Conservation (phyloP, 2,329 filamentous ascomycete genomes). For the Ploettnerulaceae sp. region DNA sequence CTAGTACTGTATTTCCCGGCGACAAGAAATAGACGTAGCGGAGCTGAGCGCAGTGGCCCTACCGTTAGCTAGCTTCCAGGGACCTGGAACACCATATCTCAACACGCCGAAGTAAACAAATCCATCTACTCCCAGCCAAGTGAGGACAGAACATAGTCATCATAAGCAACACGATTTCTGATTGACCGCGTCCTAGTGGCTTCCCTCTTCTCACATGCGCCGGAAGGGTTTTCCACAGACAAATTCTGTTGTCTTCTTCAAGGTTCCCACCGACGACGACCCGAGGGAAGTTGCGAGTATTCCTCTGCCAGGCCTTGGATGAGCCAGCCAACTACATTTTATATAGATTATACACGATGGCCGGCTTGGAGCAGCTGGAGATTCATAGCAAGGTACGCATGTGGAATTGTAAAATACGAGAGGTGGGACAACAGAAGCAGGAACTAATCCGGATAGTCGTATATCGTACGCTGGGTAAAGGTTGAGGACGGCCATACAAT, state of each 20-base stretch:
- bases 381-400: conserved; percentile 88
- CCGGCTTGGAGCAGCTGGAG: conserved; percentile 92
- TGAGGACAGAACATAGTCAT: no score
- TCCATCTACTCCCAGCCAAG: no score
- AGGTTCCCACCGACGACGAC: neutral
- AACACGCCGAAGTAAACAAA: conserved; percentile 2
- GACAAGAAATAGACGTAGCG: no score
- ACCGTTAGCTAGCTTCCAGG: neutral
- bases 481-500: conserved; percentile 88
- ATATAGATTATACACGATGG: conserved; percentile 63
- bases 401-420: conserved; percentile 21
- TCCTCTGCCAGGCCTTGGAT: no score
- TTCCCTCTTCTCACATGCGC: neutral
- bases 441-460: conserved; percentile 59
- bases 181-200: neutral
- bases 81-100: no score
- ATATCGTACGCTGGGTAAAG: conserved; percentile 95
- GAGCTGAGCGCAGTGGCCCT: no score
- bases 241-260: no score
- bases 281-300: neutral
- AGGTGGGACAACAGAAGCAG: conserved; percentile 5
- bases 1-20: no score
- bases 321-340: conserved; percentile 13
- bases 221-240: neutral
- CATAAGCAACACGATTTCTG: no score